A percentile compares a stretch with the other conserved stretches of the same genome.
Conservation (phyloP, 176 grass and related monocot genomes). For the Puya raimondii region DNA sequence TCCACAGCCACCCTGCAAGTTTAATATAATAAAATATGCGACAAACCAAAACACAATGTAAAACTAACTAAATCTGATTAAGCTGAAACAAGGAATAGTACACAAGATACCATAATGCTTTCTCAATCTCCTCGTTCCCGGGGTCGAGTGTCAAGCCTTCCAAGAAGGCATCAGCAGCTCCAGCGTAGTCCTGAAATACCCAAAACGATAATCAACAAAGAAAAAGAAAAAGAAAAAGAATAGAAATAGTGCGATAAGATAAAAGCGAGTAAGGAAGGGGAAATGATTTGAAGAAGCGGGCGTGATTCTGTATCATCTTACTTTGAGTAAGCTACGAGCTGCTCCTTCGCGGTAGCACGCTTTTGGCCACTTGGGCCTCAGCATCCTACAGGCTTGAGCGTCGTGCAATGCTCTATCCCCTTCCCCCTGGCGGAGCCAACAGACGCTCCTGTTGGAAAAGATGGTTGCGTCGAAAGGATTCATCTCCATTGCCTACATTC, state of each 20-base stretch:
- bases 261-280: no score
- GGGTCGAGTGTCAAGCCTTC: slow-evolving; percentile 26
- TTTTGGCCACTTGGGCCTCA: slow-evolving; percentile 27
- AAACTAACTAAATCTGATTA: no score
- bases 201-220: background rate
- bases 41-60: no score
- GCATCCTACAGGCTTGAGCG: slow-evolving; percentile 20
- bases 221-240: background rate
- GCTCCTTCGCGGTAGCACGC: slow-evolving; percentile 30
- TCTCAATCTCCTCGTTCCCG: slow-evolving; percentile 18
- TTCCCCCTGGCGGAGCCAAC: slow-evolving; percentile 26
- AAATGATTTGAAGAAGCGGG: no score
- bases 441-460: slow-evolving; percentile 36
- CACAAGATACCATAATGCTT: slow-evolving; percentile 14
- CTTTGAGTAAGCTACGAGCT: slow-evolving; percentile 39
- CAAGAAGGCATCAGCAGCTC: slow-evolving; percentile 19
- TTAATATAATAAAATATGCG: no score
- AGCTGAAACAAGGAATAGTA: no score
- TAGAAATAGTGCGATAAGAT: no score
- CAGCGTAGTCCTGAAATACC: slow-evolving; percentile 30
- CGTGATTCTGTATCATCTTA: background rate
- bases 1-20: no score
- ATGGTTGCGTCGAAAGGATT: slow-evolving; percentile 11
- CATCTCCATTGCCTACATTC: no score
- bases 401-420: slow-evolving; percentile 20